Evolutionary conservation across 2,329 filamentous ascomycete species (phyloP), one percentile per base, ranked within the genome.

Genomic region (Colletotrichum acutatum): DNA sequence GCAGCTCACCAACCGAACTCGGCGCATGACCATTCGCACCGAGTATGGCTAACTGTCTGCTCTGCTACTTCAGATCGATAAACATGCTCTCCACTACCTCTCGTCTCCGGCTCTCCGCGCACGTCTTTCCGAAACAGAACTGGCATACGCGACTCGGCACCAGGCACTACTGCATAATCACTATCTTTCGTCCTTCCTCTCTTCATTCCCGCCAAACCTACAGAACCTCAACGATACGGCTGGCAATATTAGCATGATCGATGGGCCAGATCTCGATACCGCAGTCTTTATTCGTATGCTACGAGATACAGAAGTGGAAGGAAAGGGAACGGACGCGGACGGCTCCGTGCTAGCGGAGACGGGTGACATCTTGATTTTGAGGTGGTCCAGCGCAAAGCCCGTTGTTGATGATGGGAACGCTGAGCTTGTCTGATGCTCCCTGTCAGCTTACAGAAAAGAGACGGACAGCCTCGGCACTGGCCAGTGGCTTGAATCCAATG

Each of bases 201-300:
- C 88, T 0, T 91, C 93, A 14, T 98, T 99, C 78, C 97, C 97
- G 0, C 84, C 90, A 16, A 87, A 90, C 58, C 83, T 99, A 77
- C 93, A 96, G 81, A 92, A 95, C 76, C 85, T 99, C 66, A 97
- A 98, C 83, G 97, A 99, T 84, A 94, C 93, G 16, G 92, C 93
- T 0, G 96, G 95, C 34, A 95, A 95, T 11, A 92, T 96, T 69
- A 95, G 90, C 84, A 99, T 99, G 97, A 90, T 98, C 34, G 95
- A 98, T 79, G 87, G 90, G 2, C 97, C 97, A 0, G 97, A 98
- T 80, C 84, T 91, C 60, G 93, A 97, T 74, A 88, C 90, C 2
- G 95, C 95, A 8, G 95, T 98, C 2, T 98, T 99, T 82, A 91
- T 95, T 53, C 87, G 96, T 74, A 87, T 94, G 61, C 83, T 95